Evolutionary conservation across 148 eudicot genomes (phyloP).

Genomic region (Fagopyrum tataricum): DNA sequence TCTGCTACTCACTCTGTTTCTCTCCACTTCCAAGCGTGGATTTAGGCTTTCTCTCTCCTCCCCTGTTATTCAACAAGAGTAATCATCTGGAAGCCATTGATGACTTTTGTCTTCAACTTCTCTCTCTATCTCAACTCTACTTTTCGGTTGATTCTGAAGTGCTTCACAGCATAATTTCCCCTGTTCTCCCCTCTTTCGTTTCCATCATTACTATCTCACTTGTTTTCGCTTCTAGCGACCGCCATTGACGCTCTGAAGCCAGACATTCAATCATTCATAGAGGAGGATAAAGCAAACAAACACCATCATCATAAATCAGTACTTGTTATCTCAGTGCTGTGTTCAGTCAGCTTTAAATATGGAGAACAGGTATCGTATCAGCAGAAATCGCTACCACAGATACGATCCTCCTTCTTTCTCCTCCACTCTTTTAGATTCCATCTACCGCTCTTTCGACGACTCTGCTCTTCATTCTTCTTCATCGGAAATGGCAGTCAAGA

Average conservation of each 20-base stretch:
- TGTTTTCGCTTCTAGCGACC: neutral
- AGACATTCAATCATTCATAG: constrained; percentile 8
- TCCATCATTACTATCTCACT: constrained; percentile 9
- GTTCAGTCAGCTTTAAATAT: neutral
- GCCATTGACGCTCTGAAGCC: neutral
- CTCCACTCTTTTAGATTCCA: constrained; percentile 69
- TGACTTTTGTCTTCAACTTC: neutral
- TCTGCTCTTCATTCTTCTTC: neutral
- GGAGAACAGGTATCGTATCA: neutral
- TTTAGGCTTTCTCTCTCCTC: constrained; percentile 9
- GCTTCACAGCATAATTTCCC: constrained; percentile 4
- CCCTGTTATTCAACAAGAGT: neutral
- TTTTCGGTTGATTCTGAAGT: neutral
- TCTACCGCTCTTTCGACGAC: constrained; percentile 82
- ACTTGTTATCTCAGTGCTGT: neutral
- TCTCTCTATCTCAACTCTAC: neutral
- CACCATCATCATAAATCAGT: constrained; percentile 9
- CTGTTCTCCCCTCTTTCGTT: neutral
- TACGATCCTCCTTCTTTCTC: constrained; percentile 55
- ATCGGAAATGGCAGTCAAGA: constrained; percentile 14
- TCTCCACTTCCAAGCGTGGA: constrained; percentile 11
- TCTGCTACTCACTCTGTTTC: neutral
- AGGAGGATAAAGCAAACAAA: neutral
- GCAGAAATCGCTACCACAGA: constrained; percentile 14
- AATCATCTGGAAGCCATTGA: constrained; percentile 14